phyloP scores from a whole-genome alignment of 805 yeast species.

The Candida corydali region DNA sequence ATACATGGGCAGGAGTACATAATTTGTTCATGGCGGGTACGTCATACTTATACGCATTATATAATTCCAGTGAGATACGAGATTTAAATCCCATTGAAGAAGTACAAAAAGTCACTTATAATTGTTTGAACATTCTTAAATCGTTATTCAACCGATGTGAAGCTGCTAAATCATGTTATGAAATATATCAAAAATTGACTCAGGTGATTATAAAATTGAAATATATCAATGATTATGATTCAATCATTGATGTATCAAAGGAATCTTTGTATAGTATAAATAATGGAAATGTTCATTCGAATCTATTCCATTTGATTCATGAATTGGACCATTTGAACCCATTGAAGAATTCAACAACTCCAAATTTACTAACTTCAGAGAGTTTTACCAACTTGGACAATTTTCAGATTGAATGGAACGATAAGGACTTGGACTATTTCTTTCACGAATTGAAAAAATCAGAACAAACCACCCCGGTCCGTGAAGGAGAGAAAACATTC shows the following conservation, averaged over 20 bases:
- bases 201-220: conserved; percentile 65
- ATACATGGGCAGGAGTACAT: conserved; percentile 92
- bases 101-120: conserved; percentile 45
- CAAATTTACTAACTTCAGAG: not conserved
- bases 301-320: conserved; percentile 32
- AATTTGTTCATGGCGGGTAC: conserved; percentile 87
- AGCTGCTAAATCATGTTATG: conserved; percentile 70
- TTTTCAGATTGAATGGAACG: conserved; percentile 6
- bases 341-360: conserved; percentile 1
- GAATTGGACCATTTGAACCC: conserved; percentile 7
- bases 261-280: conserved; percentile 19
- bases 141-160: conserved; percentile 68
- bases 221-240: conserved; percentile 21
- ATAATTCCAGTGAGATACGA: conserved; percentile 58
- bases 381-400: not conserved
- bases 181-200: conserved; percentile 65
- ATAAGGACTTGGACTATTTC: conserved; percentile 36
- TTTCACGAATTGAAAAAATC: conserved; percentile 41
- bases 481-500: conserved; percentile 53
- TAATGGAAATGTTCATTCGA: conserved; percentile 35
- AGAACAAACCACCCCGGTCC: conserved; percentile 12
- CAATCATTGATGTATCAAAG: conserved; percentile 17
- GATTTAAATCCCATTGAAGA: conserved; percentile 41
- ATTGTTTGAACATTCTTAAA: conserved; percentile 54
- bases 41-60: conserved; percentile 72